Conservation (phyloP, 257 asterid genomes). For the Henckelia pumila region DNA sequence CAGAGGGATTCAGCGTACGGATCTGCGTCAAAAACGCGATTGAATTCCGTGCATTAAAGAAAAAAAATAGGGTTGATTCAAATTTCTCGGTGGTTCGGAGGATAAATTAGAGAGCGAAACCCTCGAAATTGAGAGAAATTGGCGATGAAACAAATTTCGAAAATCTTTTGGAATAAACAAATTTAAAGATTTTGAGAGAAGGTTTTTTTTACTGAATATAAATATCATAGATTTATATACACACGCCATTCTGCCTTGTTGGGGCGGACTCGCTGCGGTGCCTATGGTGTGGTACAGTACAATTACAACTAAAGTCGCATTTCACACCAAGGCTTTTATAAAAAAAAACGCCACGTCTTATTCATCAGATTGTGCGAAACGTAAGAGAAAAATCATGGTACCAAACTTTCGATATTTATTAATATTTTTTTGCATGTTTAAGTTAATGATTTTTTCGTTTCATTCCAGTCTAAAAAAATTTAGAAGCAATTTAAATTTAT, state of each 20-base stretch:
- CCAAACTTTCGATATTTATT: no score
- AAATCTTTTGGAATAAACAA: constrained; percentile 23
- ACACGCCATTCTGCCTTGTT: no score
- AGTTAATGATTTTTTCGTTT: no score
- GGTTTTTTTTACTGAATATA: not conserved
- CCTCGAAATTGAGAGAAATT: constrained; percentile 27
- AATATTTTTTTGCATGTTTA: no score
- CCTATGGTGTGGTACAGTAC: not conserved
- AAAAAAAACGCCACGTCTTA: no score
- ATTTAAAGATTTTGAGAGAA: not conserved
- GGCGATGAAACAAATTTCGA: constrained; percentile 25
- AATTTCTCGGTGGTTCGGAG: constrained; percentile 16
- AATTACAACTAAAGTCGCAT: not conserved
- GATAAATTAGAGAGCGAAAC: constrained; percentile 22
- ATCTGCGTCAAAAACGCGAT: constrained; percentile 29
- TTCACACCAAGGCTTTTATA: not conserved
- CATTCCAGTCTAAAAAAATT: no score
- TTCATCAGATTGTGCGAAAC: no score
- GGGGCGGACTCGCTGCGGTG: not conserved
- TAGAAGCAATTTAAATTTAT: no score
- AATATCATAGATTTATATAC: no score
- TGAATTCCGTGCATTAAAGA: constrained; percentile 32
- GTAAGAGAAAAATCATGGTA: no score
- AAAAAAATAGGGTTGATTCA: constrained; percentile 11
- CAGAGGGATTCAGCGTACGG: constrained; percentile 24